A percentile compares a stretch with the other conserved stretches of the same genome.
phyloP scores from a whole-genome alignment of 768 basidiomycete species.

The Strobilomyces dryophilus region DNA sequence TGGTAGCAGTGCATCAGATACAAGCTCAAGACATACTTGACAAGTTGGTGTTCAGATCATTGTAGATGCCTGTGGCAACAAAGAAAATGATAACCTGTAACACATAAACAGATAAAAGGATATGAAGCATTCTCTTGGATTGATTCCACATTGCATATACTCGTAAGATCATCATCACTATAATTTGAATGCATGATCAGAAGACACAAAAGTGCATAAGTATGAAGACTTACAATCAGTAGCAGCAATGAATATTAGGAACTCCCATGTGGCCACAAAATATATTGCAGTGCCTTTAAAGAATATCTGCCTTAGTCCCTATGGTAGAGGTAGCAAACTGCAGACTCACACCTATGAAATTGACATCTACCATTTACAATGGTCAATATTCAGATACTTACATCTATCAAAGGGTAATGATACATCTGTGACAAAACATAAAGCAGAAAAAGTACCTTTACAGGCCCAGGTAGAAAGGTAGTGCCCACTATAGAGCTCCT shows the following conservation, averaged over 20 bases:
- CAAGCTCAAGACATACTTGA: background rate
- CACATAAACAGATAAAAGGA: slow-evolving; percentile 3
- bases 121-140: background rate
- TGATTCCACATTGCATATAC: slow-evolving; percentile 1
- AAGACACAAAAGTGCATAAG: background rate
- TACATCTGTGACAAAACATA: background rate
- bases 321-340: background rate
- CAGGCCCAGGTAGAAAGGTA: background rate
- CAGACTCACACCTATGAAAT: slow-evolving; percentile 6
- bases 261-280: background rate
- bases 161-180: slow-evolving; percentile 1
- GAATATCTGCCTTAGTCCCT: too few species aligned
- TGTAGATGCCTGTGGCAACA: background rate
- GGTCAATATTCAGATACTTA: background rate
- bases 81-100: background rate
- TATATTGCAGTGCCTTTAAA: background rate
- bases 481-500: background rate
- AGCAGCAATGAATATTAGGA: background rate
- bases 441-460: background rate
- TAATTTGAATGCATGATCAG: background rate
- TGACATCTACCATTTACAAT: background rate
- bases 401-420: background rate
- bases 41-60: background rate
- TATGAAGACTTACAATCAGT: background rate
- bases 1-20: too few species aligned